Evolutionary conservation across 805 yeast genomes (phyloP).

Genomic region (Brettanomyces sp.): DNA sequence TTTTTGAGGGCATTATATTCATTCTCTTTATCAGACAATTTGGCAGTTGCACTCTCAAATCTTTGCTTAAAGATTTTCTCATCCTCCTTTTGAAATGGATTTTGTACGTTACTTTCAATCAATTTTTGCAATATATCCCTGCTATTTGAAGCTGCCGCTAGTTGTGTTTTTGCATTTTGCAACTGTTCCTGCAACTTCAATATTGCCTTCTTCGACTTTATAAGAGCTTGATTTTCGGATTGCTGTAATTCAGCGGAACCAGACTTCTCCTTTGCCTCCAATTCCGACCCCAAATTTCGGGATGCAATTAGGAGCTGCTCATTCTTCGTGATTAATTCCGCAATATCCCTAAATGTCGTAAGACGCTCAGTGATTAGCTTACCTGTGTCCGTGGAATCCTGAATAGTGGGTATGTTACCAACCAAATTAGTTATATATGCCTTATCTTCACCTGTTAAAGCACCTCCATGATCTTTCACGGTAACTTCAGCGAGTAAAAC

Average conservation of each 20-base stretch:
- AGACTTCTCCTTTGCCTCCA: conserved; percentile 58
- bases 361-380: conserved; percentile 62
- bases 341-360: conserved; percentile 56
- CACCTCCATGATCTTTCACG: conserved; percentile 44
- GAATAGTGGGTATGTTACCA: conserved; percentile 1
- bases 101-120: conserved; percentile 22
- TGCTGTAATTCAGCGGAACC: conserved; percentile 41
- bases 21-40: conserved; percentile 25
- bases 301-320: conserved; percentile 60
- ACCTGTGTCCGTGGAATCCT: conserved; percentile 56
- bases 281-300: conserved; percentile 59
- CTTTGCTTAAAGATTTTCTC: conserved; percentile 12
- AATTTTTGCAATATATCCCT: conserved; percentile 49
- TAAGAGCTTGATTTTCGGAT: conserved; percentile 18
- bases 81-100: conserved; percentile 8
- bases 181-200: conserved; percentile 52
- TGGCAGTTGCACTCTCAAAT: conserved; percentile 18
- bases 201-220: conserved; percentile 56
- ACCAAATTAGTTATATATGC: conserved; percentile 52
- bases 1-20: conserved; percentile 31
- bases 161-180: conserved; percentile 38
- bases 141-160: conserved; percentile 50
- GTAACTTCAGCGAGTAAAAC: conserved; percentile 58
- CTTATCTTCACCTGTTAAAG: conserved; percentile 50
- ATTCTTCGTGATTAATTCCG: conserved; percentile 66